Conservation (phyloP, 495 filamentous ascomycete species). For the Penicillium paradoxum region DNA sequence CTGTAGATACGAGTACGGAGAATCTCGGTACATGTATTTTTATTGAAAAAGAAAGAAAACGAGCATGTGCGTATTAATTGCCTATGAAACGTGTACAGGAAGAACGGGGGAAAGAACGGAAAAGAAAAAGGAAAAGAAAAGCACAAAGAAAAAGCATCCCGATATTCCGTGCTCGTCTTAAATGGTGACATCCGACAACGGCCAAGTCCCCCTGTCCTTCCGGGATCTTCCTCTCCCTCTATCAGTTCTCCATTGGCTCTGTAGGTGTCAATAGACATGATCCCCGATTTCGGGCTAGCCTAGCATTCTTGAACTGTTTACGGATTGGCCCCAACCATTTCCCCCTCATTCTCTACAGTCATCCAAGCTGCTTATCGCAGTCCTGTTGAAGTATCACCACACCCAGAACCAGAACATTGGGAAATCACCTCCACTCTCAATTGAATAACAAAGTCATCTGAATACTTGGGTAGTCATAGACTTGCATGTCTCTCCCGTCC, state of each 20-base stretch:
- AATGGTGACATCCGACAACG: slow-evolving; percentile 31
- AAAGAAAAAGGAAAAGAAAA: neutral
- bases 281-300: slow-evolving; percentile 32
- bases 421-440: neutral
- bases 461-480: no score
- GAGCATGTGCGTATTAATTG: no score
- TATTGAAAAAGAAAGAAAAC: no score
- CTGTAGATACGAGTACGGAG: no score
- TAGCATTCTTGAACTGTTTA: slow-evolving; percentile 13
- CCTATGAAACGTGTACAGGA: no score
- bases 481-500: no score
- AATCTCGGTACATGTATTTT: no score
- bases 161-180: neutral
- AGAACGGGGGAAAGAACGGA: neutral
- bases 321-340: slow-evolving; percentile 22
- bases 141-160: neutral
- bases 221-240: slow-evolving; percentile 14
- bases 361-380: slow-evolving; percentile 25
- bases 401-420: neutral
- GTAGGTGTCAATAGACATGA: neutral
- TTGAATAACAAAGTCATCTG: no score
- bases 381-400: no score
- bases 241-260: neutral
- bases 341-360: slow-evolving; percentile 28
- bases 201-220: slow-evolving; percentile 24